These are phyloP conservation scores for Noccaea caerulescens DNA, from an alignment of 345 rosid species.

Conservation along the genomic window DNA sequence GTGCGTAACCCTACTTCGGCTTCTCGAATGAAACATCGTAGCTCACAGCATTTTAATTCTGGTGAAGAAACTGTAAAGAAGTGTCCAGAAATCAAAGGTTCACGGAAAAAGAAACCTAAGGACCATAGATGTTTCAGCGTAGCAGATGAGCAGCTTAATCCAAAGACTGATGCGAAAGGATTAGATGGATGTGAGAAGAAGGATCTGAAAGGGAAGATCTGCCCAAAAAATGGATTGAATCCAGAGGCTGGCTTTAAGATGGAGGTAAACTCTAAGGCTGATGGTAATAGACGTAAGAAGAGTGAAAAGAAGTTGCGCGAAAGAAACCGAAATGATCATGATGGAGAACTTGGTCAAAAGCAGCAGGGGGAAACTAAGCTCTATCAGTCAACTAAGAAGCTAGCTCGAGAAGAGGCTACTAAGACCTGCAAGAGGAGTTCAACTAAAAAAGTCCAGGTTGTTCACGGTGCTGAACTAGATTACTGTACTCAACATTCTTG, in stretches of 20 bases:
- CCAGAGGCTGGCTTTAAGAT: slow-evolving; percentile 40
- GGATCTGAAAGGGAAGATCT: slow-evolving; percentile 41
- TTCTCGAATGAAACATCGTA: slow-evolving; percentile 45
- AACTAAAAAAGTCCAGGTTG: slow-evolving; percentile 44
- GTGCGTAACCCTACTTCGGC: slow-evolving; percentile 51
- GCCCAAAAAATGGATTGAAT: slow-evolving; percentile 37
- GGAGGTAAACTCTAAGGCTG: slow-evolving; percentile 43
- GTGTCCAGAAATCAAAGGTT: slow-evolving; percentile 41
- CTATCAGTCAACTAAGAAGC: slow-evolving; percentile 35
- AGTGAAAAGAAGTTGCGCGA: slow-evolving; percentile 43
- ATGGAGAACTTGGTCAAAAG: slow-evolving; percentile 40
- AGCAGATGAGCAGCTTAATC: slow-evolving; percentile 42
- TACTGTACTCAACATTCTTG: slow-evolving; percentile 49
- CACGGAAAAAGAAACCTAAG: slow-evolving; percentile 29
- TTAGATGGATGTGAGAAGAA: slow-evolving; percentile 42
- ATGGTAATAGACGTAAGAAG: slow-evolving; percentile 41
- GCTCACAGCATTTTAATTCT: slow-evolving; percentile 50
- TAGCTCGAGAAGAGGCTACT: slow-evolving; percentile 38
- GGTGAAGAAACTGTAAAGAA: slow-evolving; percentile 41
- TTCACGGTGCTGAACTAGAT: slow-evolving; percentile 39
- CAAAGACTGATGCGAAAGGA: slow-evolving; percentile 34
- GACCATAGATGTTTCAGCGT: slow-evolving; percentile 35
- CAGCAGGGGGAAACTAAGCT: slow-evolving; percentile 34
- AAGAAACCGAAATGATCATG: slow-evolving; percentile 35
- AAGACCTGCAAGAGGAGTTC: slow-evolving; percentile 49